Base-by-base conservation (phyloP, 2,329 filamentous ascomycete genomes). In the Alternaria brassicae region DNA sequence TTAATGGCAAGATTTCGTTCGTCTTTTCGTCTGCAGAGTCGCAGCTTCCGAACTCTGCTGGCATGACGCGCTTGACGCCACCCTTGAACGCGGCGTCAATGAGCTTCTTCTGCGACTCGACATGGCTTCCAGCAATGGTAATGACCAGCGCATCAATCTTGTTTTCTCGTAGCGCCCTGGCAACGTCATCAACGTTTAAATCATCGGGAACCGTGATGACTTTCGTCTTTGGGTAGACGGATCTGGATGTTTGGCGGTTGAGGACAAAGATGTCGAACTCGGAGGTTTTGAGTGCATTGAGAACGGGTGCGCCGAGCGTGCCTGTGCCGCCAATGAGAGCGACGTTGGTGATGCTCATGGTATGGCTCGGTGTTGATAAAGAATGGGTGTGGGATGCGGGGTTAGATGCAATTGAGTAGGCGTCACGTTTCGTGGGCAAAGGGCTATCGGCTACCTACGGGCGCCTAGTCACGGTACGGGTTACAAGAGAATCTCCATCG, bases 31-130 rank as follows among this genome's bases (percentile, higher is more conserved):
- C 80, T 40, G 72, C 80, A 56, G 69, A 80, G 63, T 77, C 82
- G 67, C 78, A 81, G 55, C 72, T 76, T 10, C 78, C 83, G 61
- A 85, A 90, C 56, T 91, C 88, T 17, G 85, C 85, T 1, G 87
- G 86, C 7, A 88, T 85, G 62, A 88, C 85, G 5, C 86, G 81
- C 61, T 83, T 83, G 5, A 90, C 86, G 1, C 85, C 85, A 1
- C 84, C 84, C 2, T 81, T 79, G 45, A 85, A 77, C 7, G 86
- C 84, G 1, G 88, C 88, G 25, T 89, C 82, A 49, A 89, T 81
- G 21, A 89, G 78, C 9, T 75, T 75, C 55, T 79, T 81, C 68
- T 86, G 85, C 3, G 82, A 71, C 1, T 72, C 72, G 23, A 81
- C 76, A 12, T 75, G 72, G n/a, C 78, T 79, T 6, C 80, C 81